phyloP scores from a whole-genome alignment of 2,329 filamentous ascomycete species.

The Colletotrichum ledebouriae region DNA sequence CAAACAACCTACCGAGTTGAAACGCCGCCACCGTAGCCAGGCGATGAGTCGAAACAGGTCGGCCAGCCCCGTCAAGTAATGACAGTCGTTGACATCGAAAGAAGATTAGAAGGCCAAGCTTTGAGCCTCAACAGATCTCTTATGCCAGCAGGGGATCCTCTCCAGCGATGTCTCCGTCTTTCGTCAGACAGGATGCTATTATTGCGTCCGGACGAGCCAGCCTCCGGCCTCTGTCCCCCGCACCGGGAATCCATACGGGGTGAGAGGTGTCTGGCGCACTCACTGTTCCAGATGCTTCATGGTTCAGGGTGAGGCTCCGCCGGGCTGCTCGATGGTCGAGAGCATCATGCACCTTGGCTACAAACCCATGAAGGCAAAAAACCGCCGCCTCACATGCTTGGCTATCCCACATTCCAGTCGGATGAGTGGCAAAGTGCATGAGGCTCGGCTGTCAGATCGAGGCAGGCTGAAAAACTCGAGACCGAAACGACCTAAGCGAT shows the following conservation, averaged over 20 bases:
- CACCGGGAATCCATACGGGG: slow-evolving; percentile 14
- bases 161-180: slow-evolving; percentile 15
- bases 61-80: slow-evolving; percentile 29
- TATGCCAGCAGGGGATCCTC: slow-evolving; percentile 18
- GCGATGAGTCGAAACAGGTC: slow-evolving; percentile 33
- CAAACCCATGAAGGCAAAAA: slow-evolving; percentile 9
- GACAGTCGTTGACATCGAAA: slow-evolving; percentile 28
- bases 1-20: slow-evolving; percentile 30
- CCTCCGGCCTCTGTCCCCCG: slow-evolving; percentile 25
- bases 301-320: slow-evolving; percentile 28
- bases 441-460: slow-evolving; percentile 38
- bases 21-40: slow-evolving; percentile 32
- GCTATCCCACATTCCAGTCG: slow-evolving; percentile 16
- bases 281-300: slow-evolving; percentile 36
- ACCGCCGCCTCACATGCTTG: slow-evolving; percentile 2
- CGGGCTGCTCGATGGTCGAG: slow-evolving; percentile 1
- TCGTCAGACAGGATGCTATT: slow-evolving; percentile 21
- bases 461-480: slow-evolving; percentile 31
- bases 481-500: slow-evolving; percentile 28
- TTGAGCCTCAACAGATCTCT: slow-evolving; percentile 37
- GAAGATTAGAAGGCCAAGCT: slow-evolving; percentile 32
- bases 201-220: slow-evolving; percentile 24
- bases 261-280: slow-evolving; percentile 33
- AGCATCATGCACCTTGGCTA: slow-evolving; percentile 15
- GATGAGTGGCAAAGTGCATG: slow-evolving; percentile 24